Base-by-base conservation (phyloP, 1,284 basidiomycete genomes). In the Flammula alnicola region DNA sequence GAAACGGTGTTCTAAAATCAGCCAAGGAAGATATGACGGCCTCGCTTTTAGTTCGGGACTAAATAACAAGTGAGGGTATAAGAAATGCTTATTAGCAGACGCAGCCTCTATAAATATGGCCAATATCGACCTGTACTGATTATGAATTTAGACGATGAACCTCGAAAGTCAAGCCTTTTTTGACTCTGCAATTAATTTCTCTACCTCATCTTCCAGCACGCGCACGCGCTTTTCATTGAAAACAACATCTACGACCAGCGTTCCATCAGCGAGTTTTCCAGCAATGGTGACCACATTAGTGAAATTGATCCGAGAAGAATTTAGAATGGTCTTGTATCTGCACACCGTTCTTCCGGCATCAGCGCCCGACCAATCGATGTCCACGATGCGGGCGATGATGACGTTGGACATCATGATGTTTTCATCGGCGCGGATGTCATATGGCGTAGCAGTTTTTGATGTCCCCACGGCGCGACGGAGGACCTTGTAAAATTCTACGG, bases 331-430 rank as follows among this genome's bases (percentile, higher is more conserved):
- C 17, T 49, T 49, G 25, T 55, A 55, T 2, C 53, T 17, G 31
- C 49, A 55, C 20, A 51, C n/a, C 10, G 53, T 55, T 10, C 39
- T 39, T 35, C 35, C 31, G 17, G 41, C 26, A 26, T 49, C 49
- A 16, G 40, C 30, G n/a, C 44, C 46, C 8, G 30, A 51, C 53
- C 53, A 51, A 31, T 55, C 46, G 16, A 47, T 30, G 19, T 51
- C 44, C 5, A 55, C 44, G 23, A 55, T 48, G 29, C 47, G 47
- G 14, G 44, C 45, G 9, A 46, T 46, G n/a, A 42, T 46, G 22
- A 55, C 41, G 37, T 55, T 55, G 7, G 53, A 51, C n/a, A 55
- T 17, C 14, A 29, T 48, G 45, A 55, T 22, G 23, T 36, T 51
- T 37, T 55, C 53, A 17, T 46, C 46, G 12, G 53, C 49, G 12